phyloP scores from a whole-genome alignment of 208 protist species.

The Acanthamoeba divionensis region DNA sequence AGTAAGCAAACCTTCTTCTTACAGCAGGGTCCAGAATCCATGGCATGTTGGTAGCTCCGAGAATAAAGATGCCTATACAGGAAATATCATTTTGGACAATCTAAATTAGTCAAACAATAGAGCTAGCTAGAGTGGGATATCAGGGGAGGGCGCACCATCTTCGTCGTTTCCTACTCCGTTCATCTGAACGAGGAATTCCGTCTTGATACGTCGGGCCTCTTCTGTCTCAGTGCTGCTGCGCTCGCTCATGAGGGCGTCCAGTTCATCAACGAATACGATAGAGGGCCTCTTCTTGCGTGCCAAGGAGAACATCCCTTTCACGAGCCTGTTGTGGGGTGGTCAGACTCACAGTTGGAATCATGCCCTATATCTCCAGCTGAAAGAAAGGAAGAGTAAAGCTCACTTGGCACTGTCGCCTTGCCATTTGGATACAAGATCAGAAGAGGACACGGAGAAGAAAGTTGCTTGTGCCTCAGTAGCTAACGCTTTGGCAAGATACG shows the following conservation, averaged over 20 bases:
- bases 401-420: slow-evolving; percentile 94
- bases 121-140: background rate
- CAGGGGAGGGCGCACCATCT: slow-evolving; percentile 15
- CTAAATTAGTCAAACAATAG: too few relatives aligned
- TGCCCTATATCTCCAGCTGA: background rate
- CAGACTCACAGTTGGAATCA: background rate
- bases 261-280: slow-evolving; percentile 99
- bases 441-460: slow-evolving; percentile 95
- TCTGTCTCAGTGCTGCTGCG: slow-evolving; percentile 90
- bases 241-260: slow-evolving; percentile 95
- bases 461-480: slow-evolving; percentile 92
- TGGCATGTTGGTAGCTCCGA: slow-evolving; percentile 85
- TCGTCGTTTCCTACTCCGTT: slow-evolving; percentile 77
- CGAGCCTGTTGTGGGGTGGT: slow-evolving; percentile 74
- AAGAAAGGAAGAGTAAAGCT: background rate
- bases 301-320: slow-evolving; percentile 95
- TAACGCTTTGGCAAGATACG: slow-evolving; percentile 89
- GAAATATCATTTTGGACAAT: background rate
- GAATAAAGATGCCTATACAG: slow-evolving; percentile 74
- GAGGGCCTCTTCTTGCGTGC: slow-evolving; percentile 89
- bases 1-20: slow-evolving; percentile 67
- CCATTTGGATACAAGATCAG: slow-evolving; percentile 97
- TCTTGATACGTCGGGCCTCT: slow-evolving; percentile 94
- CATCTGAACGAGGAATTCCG: slow-evolving; percentile 98
- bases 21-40: slow-evolving; percentile 84